These are phyloP conservation scores for Pichia sporocuriosa DNA, from an alignment of 805 yeast species.

Conservation along the genomic window DNA sequence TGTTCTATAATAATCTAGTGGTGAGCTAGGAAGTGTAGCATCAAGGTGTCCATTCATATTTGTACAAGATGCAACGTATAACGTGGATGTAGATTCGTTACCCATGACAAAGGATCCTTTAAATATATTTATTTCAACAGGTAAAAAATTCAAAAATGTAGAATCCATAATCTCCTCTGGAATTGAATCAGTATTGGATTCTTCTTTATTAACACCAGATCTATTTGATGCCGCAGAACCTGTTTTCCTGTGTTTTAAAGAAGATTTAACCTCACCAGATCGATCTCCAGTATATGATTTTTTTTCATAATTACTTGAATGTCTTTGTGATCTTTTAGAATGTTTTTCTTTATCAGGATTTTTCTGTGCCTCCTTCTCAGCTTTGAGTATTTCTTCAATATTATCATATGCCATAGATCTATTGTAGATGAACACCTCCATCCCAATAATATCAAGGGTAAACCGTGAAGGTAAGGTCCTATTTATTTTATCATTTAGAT, in stretches of 20 bases:
- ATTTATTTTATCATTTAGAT: constrained; percentile 30
- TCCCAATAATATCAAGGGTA: constrained; percentile 57
- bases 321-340: background rate
- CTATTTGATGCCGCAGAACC: background rate
- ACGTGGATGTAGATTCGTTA: constrained; percentile 67
- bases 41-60: constrained; percentile 54
- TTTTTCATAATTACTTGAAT: background rate
- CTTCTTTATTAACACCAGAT: background rate
- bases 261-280: background rate
- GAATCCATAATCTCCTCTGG: constrained; percentile 12
- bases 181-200: background rate
- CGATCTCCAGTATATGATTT: too few species aligned
- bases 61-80: constrained; percentile 56
- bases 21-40: constrained; percentile 37
- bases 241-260: background rate
- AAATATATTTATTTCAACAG: constrained; percentile 51
- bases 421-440: constrained; percentile 80
- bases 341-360: background rate
- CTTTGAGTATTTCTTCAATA: constrained; percentile 10
- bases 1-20: constrained; percentile 51
- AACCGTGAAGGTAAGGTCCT: constrained; percentile 49
- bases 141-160: constrained; percentile 38
- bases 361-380: constrained; percentile 6
- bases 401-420: constrained; percentile 67
- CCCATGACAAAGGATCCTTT: constrained; percentile 78